These are phyloP conservation scores for Aspergillus baeticus DNA, from an alignment of 495 filamentous ascomycete species.

Conservation along the genomic window DNA sequence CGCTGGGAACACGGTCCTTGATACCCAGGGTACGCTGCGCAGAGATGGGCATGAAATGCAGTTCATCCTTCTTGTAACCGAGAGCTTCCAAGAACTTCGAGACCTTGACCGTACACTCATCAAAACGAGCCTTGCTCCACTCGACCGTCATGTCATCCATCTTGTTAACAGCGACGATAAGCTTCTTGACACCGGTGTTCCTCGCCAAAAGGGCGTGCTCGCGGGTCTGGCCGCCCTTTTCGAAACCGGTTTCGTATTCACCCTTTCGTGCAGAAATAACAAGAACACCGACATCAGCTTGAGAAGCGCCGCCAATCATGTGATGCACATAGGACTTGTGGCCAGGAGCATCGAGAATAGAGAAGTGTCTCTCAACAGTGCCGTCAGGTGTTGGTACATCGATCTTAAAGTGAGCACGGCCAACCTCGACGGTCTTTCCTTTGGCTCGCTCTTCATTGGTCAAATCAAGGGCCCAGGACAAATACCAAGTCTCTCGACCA, in stretches of 20 bases:
- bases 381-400: conserved; percentile 59
- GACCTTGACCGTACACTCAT: conserved; percentile 90
- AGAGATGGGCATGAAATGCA: conserved; percentile 95
- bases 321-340: conserved; percentile 95
- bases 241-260: conserved; percentile 99
- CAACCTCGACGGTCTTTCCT: conserved; percentile 98
- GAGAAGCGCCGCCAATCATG: conserved; percentile 96
- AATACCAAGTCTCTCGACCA: conserved; percentile 97
- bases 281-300: conserved; percentile 92
- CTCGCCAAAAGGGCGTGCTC: conserved; percentile 97
- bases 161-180: conserved; percentile 93
- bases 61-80: conserved; percentile 91
- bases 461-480: conserved; percentile 96
- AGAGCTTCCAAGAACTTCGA: conserved; percentile 82
- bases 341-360: conserved; percentile 92
- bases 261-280: conserved; percentile 97
- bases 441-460: conserved; percentile 95
- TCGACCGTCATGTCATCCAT: conserved; percentile 97
- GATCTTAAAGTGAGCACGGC: conserved; percentile 93
- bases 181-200: conserved; percentile 95
- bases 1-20: conserved; percentile 80
- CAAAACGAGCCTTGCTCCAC: conserved; percentile 89
- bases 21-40: conserved; percentile 82
- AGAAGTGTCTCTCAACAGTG: conserved; percentile 58
- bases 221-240: conserved; percentile 95